Base-by-base conservation (phyloP, 441 rosid species). In the Gossypium armourianum region DNA sequence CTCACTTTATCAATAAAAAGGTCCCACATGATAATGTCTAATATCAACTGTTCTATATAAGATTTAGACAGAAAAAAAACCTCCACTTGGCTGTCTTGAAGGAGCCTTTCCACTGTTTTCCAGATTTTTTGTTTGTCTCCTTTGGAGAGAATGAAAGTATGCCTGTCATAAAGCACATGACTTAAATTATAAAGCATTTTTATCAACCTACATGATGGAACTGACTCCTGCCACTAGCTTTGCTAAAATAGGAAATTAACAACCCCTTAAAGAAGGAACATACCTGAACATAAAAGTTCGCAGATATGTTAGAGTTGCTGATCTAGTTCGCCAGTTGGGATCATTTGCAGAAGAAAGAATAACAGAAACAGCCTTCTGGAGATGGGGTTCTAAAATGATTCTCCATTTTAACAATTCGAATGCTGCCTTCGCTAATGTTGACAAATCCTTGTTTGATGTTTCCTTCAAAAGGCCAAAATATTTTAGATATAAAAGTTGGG, bases 201-300 rank as follows among this genome's bases (percentile, higher is more conserved):
- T 52, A 57, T 55, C 28, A 52, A 66, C 20, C 57, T 12, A 68
- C 16, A 62, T 19, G 61, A 21, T 50, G 29, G 5, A 50, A 20
- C 21, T 66, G 70, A 49, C 57, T 49, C 55, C 69, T 13, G 13
- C 70, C 19, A 65, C 58, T 24, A 66, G 58, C 58, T 49, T 49
- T 66, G 58, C 56, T 19, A 40, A 65, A 75, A 9, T 62, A 70
- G 55, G 23, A 70, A 36, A 49, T 49, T 21, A n/a, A 1, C 43
- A 59, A 40, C 45, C 15, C 55, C 47, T 40, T 16, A 26, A 52
- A 74, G 57, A 70, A 29, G 76, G 12, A 64, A 4, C 64, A 79
- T 84, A 94, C 99, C 99, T 92, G 77, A 87, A 90, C 99, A 95
- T 92, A 82, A 95, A 95, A 68, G 97, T 87, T 66, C 96, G 86